Base-by-base conservation (phyloP, 1,139 yeast genomes). In the Kodamaea arcana region DNA sequence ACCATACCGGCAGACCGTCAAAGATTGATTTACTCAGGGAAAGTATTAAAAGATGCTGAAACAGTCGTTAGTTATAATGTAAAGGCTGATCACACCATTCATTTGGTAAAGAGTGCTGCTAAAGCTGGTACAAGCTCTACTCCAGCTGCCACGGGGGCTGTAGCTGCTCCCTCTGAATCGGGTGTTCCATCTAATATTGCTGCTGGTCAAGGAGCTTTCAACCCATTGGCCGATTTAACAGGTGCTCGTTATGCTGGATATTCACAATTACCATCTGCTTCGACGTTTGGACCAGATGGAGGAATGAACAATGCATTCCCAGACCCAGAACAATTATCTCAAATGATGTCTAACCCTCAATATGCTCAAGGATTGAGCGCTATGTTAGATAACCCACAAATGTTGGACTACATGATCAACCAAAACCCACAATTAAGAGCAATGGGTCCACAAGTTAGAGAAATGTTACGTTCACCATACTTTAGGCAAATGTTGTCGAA, bases 201-300 rank as follows among this genome's bases (percentile, higher is more conserved):
- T 3, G 77, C 97, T 2, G 98, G 98, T 3, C 83, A 80, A 45
- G 94, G 94, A 11, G 76, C 95, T 0, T 86, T 83, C 58, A 87
- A 92, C 58, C 95, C 95, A 18, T 67, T 92, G 47, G 92, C 95
- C 5, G 96, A 84, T 45, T 68, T 92, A 48, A 90, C 97, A 0
- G 94, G 96, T 28, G 97, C 97, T 1, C 76, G 97, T 37, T 92
- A 88, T 53, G 97, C 97, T 2, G 98, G 98, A 1, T 82, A 80
- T 48, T 74, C 88, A 11, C 90, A 87, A 48, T 69, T 92, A 56
- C 97, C 98, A 3, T 75, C 86, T 2, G 87, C 90, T 0, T 79
- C 84, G 31, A 76, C 86, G 83, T 88, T 92, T 64, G 97, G 97
- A 1, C 94, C 96, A 14, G 97, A 90, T 56, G 95, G 95, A 15